phyloP scores from a whole-genome alignment of 306 rosid genomes.

The Pterocarpus macrocarpus region DNA sequence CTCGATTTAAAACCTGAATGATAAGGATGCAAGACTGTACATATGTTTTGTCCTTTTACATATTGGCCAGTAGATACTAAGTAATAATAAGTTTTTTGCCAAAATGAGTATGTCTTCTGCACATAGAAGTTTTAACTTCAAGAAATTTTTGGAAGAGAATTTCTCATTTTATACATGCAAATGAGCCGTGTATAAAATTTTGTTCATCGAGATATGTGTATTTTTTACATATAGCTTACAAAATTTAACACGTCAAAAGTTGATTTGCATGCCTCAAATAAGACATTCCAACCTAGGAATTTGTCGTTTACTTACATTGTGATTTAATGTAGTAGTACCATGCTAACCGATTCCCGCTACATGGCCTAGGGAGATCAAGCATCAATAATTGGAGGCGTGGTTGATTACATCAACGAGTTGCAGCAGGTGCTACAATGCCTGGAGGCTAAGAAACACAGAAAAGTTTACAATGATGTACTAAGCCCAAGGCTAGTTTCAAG shows the following conservation, averaged over 20 bases:
- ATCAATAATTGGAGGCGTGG: constrained; percentile 95
- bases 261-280: no score
- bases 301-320: not conserved
- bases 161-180: no score
- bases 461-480: constrained; percentile 76
- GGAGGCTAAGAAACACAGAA: constrained; percentile 91
- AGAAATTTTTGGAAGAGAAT: no score
- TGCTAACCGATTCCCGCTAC: not conserved
- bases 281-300: no score
- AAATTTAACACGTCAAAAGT: no score
- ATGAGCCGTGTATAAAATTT: no score
- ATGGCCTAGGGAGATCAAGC: constrained; percentile 91
- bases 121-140: no score
- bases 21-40: no score
- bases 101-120: not conserved
- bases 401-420: constrained; percentile 86
- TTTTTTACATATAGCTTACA: no score
- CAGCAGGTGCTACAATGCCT: constrained; percentile 87
- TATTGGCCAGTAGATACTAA: not conserved
- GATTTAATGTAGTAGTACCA: not conserved
- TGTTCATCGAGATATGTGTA: no score
- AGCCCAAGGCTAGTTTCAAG: constrained; percentile 85
- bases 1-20: no score
- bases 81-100: not conserved
- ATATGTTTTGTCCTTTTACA: no score